Evolutionary conservation across 2,329 filamentous ascomycete genomes (phyloP).

Genomic region (Catunica adiposa): DNA sequence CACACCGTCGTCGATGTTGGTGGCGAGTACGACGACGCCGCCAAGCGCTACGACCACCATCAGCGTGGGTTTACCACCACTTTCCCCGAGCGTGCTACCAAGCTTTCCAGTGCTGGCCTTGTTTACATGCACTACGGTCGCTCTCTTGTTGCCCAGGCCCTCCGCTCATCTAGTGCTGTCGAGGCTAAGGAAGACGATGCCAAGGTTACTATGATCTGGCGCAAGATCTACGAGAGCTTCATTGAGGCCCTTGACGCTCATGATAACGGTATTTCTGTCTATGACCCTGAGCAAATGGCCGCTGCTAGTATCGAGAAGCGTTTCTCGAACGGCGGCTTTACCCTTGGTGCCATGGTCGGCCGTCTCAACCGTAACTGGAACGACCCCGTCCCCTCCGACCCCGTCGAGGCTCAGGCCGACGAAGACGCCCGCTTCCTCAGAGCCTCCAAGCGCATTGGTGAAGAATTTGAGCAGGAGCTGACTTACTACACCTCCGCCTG

Average conservation of each 20-base stretch:
- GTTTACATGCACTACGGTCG: conserved; percentile 93
- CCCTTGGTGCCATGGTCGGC: conserved; percentile 66
- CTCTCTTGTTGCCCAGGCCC: conserved; percentile 51
- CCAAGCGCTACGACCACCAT: conserved; percentile 87
- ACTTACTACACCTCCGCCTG: conserved; percentile 60
- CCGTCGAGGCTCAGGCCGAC: conserved; percentile 39
- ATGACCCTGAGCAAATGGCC: conserved; percentile 53
- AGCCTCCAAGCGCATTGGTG: conserved; percentile 71
- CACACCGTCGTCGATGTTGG: conserved; percentile 97
- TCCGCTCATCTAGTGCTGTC: conserved; percentile 22
- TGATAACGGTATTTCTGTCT: conserved; percentile 81
- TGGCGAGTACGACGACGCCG: conserved; percentile 66
- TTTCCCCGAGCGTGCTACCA: conserved; percentile 71
- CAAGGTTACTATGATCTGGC: conserved; percentile 60
- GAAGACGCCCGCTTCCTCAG: conserved; percentile 68
- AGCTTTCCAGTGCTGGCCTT: conserved; percentile 82
- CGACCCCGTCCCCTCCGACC: conserved; percentile 38
- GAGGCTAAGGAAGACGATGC: conserved; percentile 40
- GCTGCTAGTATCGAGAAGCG: conserved; percentile 62
- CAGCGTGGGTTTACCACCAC: conserved; percentile 77
- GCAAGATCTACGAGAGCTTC: conserved; percentile 84
- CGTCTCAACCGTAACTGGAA: conserved; percentile 72
- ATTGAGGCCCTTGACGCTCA: conserved; percentile 94
- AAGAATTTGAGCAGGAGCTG: conserved; percentile 71
- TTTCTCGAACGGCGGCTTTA: conserved; percentile 70